Evolutionary conservation across 495 filamentous ascomycete species (phyloP), one percentile per base, ranked within the genome.

Genomic region (Pseudevernia furfuracea): DNA sequence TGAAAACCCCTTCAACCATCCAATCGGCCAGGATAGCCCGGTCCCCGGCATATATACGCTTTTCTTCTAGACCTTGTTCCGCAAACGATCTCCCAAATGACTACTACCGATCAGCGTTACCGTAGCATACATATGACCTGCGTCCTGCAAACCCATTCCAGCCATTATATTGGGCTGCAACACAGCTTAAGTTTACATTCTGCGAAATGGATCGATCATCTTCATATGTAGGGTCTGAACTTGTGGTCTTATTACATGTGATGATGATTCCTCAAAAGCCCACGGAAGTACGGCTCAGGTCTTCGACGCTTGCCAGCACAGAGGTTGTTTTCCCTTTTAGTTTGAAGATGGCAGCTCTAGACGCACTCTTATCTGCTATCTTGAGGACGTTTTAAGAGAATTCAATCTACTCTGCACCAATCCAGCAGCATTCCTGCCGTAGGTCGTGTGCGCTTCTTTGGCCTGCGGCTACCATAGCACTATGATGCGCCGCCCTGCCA

Each of bases 231-330:
- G 23, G 44, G 19, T 32, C 36, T 32, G 23, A 37, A 9, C 30
- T 48, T 23, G 36, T 48, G 41, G 21, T 49, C 34, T 49, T 41
- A 19, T 37, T 59, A 64, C 57, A 30, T 49, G 36, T 43, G 43
- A 59, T n/a, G n/a, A n/a, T n/a, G n/a, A 39, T 34, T 53, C 14
- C 62, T 52, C 39, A 41, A 64, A 60, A 34, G 30, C 28, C 30
- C 30, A 21, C 52, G 52, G 25, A 39, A 38, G 23, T 53, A 46
- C 62, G 43, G 46, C 62, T 53, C 12, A 25, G 25, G 36, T 25
- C 34, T 52, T 64, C 39, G 38, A 64, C 62, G 62, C 62, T 64
- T 64, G 62, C 62, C 62, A 64, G 62, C 62, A 56, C 58, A 64
- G 41, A 64, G 32, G 23, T 30, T 37, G 5, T 63, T 43, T 21